Evolutionary conservation across 2,329 filamentous ascomycete species (phyloP), one percentile per base, ranked within the genome.

Genomic region (Xylariales sp.): DNA sequence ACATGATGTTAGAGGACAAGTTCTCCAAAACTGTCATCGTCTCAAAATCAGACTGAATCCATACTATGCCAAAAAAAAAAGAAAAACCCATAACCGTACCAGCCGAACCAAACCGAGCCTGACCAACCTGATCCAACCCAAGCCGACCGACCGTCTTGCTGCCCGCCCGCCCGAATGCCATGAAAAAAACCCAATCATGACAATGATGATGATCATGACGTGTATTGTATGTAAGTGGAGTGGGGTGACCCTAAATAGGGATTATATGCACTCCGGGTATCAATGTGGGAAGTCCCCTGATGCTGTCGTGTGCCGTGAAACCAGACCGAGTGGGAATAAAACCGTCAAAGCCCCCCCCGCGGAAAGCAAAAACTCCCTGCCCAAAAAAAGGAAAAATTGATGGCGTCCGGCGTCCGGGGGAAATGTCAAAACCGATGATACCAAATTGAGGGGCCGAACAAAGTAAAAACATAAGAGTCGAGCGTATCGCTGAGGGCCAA

Each of bases 191-290:
- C 10, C 30, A 9, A 49, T 65, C 32, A 56, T 57, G 30, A 62
- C 18, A 10, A 62, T 55, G 43, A 63, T 52, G 41, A 65, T 68
- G 45, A 62, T 55, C 34, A 63, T 52, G 41, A 65, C 65, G 45
- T 61, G 52, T 55, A 58, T 64, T 39, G 56, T 39, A 55, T 69
- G 66, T 69, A 59, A 70, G 73, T 78, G 75, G 76, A 78, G 76
- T 78, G 72, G 73, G 74, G 71, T 71, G 71, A 74, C 70, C 71
- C 70, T 68, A 64, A 60, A 60, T 71, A 72, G 70, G 69, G 67
- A 66, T 30, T 71, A 68, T 71, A 65, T 70, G 71, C 74, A 74
- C 77, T 78, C 77, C 77, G 77, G 77, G 77, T 78, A 78, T 78
- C 77, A 78, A 71, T 74, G 70, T 69, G 46, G 72, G 63, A 65